Evolutionary conservation across 371 early-diverging fungal species (phyloP).

Genomic region (Saksenaea oblongispora): DNA sequence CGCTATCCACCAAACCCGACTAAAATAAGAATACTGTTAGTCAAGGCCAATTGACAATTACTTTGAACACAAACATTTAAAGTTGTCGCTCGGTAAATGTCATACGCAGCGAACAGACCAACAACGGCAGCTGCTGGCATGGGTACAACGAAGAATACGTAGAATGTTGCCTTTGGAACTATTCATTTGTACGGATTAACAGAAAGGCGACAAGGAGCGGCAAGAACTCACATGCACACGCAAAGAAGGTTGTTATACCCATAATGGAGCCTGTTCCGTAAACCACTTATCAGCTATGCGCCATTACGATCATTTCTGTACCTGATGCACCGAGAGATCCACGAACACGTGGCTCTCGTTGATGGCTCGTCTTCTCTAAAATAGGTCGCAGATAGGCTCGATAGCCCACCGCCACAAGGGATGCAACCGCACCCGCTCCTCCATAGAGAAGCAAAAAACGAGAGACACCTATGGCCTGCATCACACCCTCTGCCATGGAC

Average conservation of each 20-base stretch:
- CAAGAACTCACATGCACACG: slow-evolving; percentile 46
- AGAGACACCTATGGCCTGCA: slow-evolving; percentile 42
- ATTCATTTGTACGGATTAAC: neutral
- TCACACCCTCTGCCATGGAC: slow-evolving; percentile 45
- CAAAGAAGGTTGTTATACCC: slow-evolving; percentile 51
- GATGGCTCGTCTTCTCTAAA: slow-evolving; percentile 18
- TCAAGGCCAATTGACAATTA: neutral
- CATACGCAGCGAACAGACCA: slow-evolving; percentile 42
- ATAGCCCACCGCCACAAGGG: slow-evolving; percentile 28
- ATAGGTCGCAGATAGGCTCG: slow-evolving; percentile 36
- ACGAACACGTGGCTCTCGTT: neutral
- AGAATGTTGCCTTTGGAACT: slow-evolving; percentile 54
- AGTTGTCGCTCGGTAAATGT: slow-evolving; percentile 41
- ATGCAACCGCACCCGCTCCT: slow-evolving; percentile 37
- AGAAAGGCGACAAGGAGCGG: neutral
- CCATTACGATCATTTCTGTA: slow-evolving; percentile 9
- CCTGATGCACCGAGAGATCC: slow-evolving; percentile 52
- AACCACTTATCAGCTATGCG: neutral
- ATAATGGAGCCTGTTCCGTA: slow-evolving; percentile 33
- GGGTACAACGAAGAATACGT: slow-evolving; percentile 59
- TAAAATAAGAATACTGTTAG: slow-evolving; percentile 7
- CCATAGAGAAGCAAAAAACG: slow-evolving; percentile 45
- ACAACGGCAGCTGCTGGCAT: slow-evolving; percentile 60
- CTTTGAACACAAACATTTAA: slow-evolving; percentile 27
- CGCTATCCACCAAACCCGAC: slow-evolving; percentile 54